Evolutionary conservation across 75 land plant species (phyloP).

Genomic region (Larix kaempferi): DNA sequence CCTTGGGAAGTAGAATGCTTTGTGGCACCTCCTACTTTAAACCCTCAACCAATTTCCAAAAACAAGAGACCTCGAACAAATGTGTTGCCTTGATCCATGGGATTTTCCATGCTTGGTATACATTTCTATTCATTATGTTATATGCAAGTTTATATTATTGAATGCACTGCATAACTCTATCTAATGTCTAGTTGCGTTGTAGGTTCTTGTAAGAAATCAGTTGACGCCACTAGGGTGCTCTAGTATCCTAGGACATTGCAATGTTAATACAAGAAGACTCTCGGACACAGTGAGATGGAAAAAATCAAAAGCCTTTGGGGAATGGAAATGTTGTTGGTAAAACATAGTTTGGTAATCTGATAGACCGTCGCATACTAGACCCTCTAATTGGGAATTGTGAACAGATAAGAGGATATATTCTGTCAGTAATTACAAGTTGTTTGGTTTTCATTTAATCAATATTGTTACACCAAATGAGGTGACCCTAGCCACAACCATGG

Average conservation of each 20-base stretch:
- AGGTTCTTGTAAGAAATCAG: neutral
- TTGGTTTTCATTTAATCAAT: no score
- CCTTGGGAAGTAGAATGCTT: conserved; percentile 60
- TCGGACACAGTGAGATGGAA: neutral
- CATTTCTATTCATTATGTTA: neutral
- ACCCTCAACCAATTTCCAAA: conserved; percentile 17
- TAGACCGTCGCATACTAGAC: no score
- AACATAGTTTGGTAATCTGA: no score
- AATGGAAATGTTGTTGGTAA: neutral
- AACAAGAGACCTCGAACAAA: conserved; percentile 38
- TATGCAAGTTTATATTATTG: neutral
- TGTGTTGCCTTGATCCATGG: conserved; percentile 8
- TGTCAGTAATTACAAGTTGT: no score
- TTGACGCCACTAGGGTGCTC: neutral
- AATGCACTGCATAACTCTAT: neutral
- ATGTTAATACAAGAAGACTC: neutral
- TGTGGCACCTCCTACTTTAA: conserved; percentile 13
- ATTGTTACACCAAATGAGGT: no score
- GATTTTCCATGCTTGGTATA: conserved; percentile 29
- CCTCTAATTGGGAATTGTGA: no score
- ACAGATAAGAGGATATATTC: no score
- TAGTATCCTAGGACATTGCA: conserved; percentile 13
- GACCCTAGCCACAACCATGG: no score
- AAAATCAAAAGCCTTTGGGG: neutral
- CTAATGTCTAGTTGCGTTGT: neutral